Conservation (phyloP, 1,284 basidiomycete species). For the Cryptococcus sp. region DNA sequence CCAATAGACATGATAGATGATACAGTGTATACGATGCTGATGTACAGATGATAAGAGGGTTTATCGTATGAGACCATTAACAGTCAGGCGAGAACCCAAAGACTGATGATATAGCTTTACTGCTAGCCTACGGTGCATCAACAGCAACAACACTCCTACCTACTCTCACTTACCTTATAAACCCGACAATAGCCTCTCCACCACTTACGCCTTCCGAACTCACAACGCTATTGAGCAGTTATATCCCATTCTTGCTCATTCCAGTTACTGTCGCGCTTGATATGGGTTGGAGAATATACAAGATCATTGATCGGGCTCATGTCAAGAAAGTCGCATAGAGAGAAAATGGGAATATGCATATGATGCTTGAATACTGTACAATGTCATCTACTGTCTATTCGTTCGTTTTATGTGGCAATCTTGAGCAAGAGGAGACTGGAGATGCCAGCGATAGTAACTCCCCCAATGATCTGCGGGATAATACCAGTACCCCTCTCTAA, state of each 20-base stretch:
- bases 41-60: conserved; percentile 36
- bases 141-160: conserved; percentile 71
- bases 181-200: conserved; percentile 15
- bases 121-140: conserved; percentile 70
- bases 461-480: too few species aligned
- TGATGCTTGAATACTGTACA: background rate
- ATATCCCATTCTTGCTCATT: conserved; percentile 69
- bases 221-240: conserved; percentile 64
- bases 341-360: background rate
- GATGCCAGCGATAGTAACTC: too few species aligned
- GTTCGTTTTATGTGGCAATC: too few species aligned
- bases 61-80: conserved; percentile 27
- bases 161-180: conserved; percentile 60
- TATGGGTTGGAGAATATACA: conserved; percentile 51
- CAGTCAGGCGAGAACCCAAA: background rate
- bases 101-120: conserved; percentile 33
- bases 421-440: too few species aligned
- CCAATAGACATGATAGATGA: background rate
- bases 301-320: conserved; percentile 17
- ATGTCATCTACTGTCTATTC: background rate
- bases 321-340: conserved; percentile 15
- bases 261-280: conserved; percentile 68
- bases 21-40: background rate
- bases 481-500: too few species aligned
- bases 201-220: conserved; percentile 23